Conservation (phyloP, 495 filamentous ascomycete species). For the Eremomyces bilateralis region DNA sequence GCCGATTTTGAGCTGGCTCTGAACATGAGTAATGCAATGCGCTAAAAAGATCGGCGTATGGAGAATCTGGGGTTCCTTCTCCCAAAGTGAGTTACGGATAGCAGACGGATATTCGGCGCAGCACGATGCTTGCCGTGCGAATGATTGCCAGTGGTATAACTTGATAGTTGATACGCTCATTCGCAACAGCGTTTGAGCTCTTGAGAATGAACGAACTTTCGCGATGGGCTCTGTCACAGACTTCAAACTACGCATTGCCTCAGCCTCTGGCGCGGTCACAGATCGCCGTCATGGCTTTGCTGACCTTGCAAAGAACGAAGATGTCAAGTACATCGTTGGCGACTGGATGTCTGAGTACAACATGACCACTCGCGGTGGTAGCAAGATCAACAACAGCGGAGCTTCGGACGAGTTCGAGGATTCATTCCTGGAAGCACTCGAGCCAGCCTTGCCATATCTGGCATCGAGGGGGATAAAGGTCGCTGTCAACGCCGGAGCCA, state of each 20-base stretch:
- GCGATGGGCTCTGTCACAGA: neutral
- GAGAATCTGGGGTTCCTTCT: too few relatives aligned
- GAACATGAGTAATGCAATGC: too few relatives aligned
- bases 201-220: too few relatives aligned
- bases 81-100: too few relatives aligned
- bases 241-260: neutral
- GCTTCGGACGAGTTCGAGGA: neutral
- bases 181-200: too few relatives aligned
- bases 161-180: too few relatives aligned
- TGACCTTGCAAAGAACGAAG: neutral
- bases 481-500: slow-evolving; percentile 23
- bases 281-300: neutral
- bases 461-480: slow-evolving; percentile 20
- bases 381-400: neutral
- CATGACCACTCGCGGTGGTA: neutral
- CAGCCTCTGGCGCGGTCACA: neutral
- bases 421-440: slow-evolving; percentile 10
- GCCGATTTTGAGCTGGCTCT: too few relatives aligned
- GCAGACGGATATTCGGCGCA: too few relatives aligned
- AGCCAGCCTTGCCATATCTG: slow-evolving; percentile 19
- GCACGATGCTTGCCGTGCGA: too few relatives aligned
- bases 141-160: too few relatives aligned
- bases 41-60: too few relatives aligned
- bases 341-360: neutral
- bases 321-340: slow-evolving; percentile 27